Conservation (phyloP, 139 green algal species). For the Chlorella sp. region DNA sequence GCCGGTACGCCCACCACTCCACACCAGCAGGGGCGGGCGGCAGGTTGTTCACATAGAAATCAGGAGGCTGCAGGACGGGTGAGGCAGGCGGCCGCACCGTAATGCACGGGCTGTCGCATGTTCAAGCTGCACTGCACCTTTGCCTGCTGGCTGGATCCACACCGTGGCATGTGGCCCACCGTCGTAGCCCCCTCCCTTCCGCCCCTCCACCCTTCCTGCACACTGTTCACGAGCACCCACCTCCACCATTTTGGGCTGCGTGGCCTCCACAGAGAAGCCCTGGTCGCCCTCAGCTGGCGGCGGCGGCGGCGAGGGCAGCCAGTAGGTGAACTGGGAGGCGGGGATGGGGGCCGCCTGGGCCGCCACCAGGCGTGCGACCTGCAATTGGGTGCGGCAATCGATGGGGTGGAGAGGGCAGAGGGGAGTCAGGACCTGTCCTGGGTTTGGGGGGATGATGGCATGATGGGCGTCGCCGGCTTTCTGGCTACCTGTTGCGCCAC, state of each 20-base stretch:
- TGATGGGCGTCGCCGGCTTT: too few relatives aligned
- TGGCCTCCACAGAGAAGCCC: background rate
- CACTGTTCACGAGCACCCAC: too few relatives aligned
- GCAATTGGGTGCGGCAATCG: background rate
- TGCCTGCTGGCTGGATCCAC: background rate
- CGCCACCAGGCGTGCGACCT: background rate
- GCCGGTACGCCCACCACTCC: slow-evolving; percentile 53
- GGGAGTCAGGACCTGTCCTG: too few relatives aligned
- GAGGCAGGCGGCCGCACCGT: too few relatives aligned
- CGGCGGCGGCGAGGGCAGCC: background rate
- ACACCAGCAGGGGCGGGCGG: slow-evolving; percentile 50
- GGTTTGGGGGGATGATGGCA: too few relatives aligned
- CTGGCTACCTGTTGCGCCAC: too few relatives aligned
- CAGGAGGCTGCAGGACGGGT: slow-evolving; percentile 1
- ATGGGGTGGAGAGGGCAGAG: background rate
- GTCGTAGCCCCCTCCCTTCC: background rate
- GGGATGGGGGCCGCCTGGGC: background rate
- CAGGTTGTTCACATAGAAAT: slow-evolving; percentile 43
- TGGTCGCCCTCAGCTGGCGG: background rate
- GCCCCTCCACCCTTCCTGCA: too few relatives aligned
- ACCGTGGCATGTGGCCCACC: background rate
- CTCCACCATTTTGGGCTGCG: background rate
- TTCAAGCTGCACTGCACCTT: background rate
- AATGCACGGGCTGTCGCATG: background rate
- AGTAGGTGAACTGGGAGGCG: background rate